These are phyloP conservation scores for Boletus edulis DNA, from an alignment of 768 basidiomycete genomes.

Conservation along the genomic window DNA sequence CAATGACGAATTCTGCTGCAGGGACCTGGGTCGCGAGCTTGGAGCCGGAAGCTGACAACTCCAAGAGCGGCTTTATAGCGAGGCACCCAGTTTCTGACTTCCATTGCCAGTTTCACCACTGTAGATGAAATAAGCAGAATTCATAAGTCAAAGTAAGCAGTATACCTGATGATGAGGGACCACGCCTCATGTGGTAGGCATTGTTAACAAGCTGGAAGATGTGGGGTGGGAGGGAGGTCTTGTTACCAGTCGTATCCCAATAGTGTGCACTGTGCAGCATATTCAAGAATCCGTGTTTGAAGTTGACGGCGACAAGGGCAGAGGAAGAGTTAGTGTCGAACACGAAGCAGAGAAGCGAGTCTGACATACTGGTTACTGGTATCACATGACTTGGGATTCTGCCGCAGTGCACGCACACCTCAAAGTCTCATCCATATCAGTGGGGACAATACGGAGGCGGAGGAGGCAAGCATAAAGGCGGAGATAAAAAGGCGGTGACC, in stretches of 20 bases:
- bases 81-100: conserved; percentile 90
- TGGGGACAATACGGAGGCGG: no score
- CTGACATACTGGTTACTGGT: no score
- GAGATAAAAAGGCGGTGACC: no score
- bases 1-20: conserved; percentile 92
- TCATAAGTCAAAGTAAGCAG: neutral
- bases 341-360: no score
- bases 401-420: no score
- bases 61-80: conserved; percentile 90
- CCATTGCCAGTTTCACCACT: conserved; percentile 94
- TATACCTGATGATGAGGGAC: conserved; percentile 80
- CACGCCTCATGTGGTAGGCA: conserved; percentile 96
- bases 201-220: conserved; percentile 90
- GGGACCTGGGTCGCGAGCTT: conserved; percentile 87
- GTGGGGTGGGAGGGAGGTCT: conserved; percentile 70
- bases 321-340: conserved; percentile 41
- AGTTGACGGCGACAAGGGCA: conserved; percentile 63
- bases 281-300: conserved; percentile 89
- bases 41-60: conserved; percentile 83
- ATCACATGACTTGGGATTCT: no score
- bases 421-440: no score
- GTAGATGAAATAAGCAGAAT: conserved; percentile 11
- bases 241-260: conserved; percentile 65
- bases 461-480: no score
- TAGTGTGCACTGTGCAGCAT: conserved; percentile 87